Evolutionary conservation across 2,329 filamentous ascomycete genomes (phyloP).

Genomic region (Capronia epimyces): DNA sequence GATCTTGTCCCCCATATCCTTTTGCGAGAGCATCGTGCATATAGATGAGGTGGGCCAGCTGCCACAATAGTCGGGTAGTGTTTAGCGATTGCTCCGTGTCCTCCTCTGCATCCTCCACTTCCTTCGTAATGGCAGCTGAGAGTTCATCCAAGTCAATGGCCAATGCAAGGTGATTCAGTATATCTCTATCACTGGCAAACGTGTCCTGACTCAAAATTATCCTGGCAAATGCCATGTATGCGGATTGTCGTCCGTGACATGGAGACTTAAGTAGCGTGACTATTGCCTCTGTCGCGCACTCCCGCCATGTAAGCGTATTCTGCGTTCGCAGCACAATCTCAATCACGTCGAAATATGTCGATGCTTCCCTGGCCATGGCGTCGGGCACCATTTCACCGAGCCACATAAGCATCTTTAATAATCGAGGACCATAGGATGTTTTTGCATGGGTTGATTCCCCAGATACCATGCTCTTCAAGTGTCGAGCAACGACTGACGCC

Average conservation of each 20-base stretch:
- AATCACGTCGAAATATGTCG: slow-evolving; percentile 16
- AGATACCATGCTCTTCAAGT: slow-evolving; percentile 15
- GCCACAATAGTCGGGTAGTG: slow-evolving; percentile 47
- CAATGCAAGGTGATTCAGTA: slow-evolving; percentile 9
- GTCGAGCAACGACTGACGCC: slow-evolving; percentile 11
- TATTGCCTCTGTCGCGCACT: slow-evolving; percentile 5
- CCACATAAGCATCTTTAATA: slow-evolving; percentile 19
- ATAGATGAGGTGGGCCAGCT: slow-evolving; percentile 57
- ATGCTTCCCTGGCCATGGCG: slow-evolving; percentile 19
- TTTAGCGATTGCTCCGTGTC: slow-evolving; percentile 37
- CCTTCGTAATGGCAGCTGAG: slow-evolving; percentile 12
- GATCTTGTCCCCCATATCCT: slow-evolving; percentile 38
- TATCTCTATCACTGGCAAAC: slow-evolving; percentile 5
- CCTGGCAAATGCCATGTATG: slow-evolving; percentile 18
- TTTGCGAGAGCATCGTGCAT: slow-evolving; percentile 44
- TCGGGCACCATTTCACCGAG: slow-evolving; percentile 42
- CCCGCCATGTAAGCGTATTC: slow-evolving; percentile 6
- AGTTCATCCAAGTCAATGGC: slow-evolving; percentile 13
- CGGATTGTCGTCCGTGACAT: not conserved
- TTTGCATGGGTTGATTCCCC: not conserved
- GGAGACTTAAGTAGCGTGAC: slow-evolving; percentile 14
- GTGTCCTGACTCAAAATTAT: slow-evolving; percentile 11
- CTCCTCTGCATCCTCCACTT: slow-evolving; percentile 25
- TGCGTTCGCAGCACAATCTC: slow-evolving; percentile 5
- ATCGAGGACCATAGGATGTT: slow-evolving; percentile 9